Base-by-base conservation (phyloP, 108 stramenopile species). In the Cyclotella kingstonii region DNA sequence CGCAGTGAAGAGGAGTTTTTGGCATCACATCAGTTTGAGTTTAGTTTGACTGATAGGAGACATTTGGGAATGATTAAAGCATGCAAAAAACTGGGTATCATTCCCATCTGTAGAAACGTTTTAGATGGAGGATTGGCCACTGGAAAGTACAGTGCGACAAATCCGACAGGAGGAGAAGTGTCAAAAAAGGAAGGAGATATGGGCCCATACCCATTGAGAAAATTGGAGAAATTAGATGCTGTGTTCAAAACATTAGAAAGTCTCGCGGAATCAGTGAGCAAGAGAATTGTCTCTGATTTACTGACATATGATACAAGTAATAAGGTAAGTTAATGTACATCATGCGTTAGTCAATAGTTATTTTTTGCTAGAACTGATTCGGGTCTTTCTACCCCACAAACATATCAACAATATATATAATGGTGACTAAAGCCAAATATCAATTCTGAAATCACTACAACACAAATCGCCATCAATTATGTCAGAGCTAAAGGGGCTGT, bases 391-490 rank as follows among this genome's bases (percentile, higher is more conserved):
- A n/a, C 18, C 34, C 22, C 22, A 15, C 31, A 36, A 21, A 33
- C 31, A 9, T 8, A 51, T 17, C 8, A 14, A 5, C 19, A n/a
- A 11, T 4, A 12, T 9, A 39, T 53, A 38, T 36, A 46, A 34
- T 0, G 22, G 11, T 11, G 12, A 34, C 45, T 44, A 17, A 60
- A 78, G 73, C 84, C 84, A 42, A 79, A 85, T 54, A 77, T 93
- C 70, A 92, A 89, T 41, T 83, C 79, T 11, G 84, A 82, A 27
- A 84, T 90, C 30, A 90, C 90, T 0, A 80, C 89, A 39, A 80
- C 84, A 10, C 94, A 95, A 66, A 78, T 95, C 44, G 90, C 90
- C 11, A 73, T 90, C 26, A 84, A 92, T 54, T 95, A 91, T 60
- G 76, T 95, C 0, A 68, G 81, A 57, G 90, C 90, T 11, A 90